phyloP scores from a whole-genome alignment of 768 basidiomycete species.

The Royoungia palumana region DNA sequence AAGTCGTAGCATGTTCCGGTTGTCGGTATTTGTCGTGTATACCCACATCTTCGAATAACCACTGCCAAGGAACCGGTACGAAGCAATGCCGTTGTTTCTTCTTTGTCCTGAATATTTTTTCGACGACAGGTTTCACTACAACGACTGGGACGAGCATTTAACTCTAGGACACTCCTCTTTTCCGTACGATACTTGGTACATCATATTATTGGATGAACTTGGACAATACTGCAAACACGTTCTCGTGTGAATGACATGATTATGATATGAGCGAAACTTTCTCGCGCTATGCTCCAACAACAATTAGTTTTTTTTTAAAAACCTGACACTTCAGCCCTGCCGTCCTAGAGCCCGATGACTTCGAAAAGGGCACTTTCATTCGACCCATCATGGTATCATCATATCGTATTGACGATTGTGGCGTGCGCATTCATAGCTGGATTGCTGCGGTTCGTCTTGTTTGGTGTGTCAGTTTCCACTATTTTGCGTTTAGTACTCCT shows the following conservation, averaged over 20 bases:
- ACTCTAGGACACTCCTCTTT: neutral
- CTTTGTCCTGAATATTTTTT: slow-evolving; percentile 2
- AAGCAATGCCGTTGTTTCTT: neutral
- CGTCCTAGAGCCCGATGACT: slow-evolving; percentile 18
- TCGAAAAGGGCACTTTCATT: slow-evolving; percentile 31
- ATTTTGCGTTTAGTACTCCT: slow-evolving; percentile 5
- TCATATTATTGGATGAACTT: slow-evolving; percentile 9
- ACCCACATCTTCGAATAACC: slow-evolving; percentile 67
- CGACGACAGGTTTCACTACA: slow-evolving; percentile 28
- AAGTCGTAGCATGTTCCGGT: slow-evolving; percentile 66
- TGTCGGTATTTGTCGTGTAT: slow-evolving; percentile 91
- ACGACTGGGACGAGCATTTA: slow-evolving; percentile 31
- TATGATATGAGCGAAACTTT: neutral
- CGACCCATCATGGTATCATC: slow-evolving; percentile 52
- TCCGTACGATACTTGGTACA: slow-evolving; percentile 2
- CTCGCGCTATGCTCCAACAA: neutral
- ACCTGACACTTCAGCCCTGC: neutral
- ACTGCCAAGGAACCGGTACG: slow-evolving; percentile 53
- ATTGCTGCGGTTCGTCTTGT: slow-evolving; percentile 38
- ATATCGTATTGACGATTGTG: slow-evolving; percentile 38
- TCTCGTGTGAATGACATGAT: no score
- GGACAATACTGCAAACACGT: slow-evolving; percentile 2
- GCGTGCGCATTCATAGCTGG: slow-evolving; percentile 43
- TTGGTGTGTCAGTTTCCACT: slow-evolving; percentile 36
- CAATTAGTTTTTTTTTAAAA: no score